Conservation (phyloP, 495 filamentous ascomycete genomes). For the Hypoxylon crocopeplum region DNA sequence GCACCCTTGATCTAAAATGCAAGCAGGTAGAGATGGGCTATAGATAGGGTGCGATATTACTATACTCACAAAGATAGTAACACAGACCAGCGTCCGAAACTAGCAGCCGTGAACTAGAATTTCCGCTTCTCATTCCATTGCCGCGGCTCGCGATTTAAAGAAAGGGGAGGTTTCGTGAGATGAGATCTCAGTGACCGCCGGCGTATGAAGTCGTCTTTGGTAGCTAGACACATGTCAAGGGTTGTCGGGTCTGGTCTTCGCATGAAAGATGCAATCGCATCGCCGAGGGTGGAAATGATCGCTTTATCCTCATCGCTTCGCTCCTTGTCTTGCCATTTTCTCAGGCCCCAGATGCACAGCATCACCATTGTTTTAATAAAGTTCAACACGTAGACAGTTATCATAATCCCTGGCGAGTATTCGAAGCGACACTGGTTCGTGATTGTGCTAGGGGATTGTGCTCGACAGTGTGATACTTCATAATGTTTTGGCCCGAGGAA, state of each 20-base stretch:
- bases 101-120: too few species aligned
- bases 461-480: slow-evolving; percentile 31
- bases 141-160: too few species aligned
- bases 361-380: slow-evolving; percentile 21
- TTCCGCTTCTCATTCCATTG: too few species aligned
- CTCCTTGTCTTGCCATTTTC: slow-evolving; percentile 8
- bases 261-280: slow-evolving; percentile 45
- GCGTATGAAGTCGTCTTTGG: slow-evolving; percentile 28
- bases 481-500: too few species aligned
- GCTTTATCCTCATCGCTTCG: background rate
- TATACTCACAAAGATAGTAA: too few species aligned
- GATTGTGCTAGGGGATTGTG: slow-evolving; percentile 25
- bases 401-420: slow-evolving; percentile 33
- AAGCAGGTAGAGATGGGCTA: too few species aligned
- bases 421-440: slow-evolving; percentile 24
- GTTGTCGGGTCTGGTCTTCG: slow-evolving; percentile 42
- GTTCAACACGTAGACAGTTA: slow-evolving; percentile 28
- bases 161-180: too few species aligned
- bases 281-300: slow-evolving; percentile 35
- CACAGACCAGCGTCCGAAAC: too few species aligned
- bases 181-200: background rate
- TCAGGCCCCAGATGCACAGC: slow-evolving; percentile 16
- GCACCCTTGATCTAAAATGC: too few species aligned
- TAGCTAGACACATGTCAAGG: slow-evolving; percentile 34
- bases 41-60: too few species aligned